phyloP scores from a whole-genome alignment of 192 early-diverging fungal genomes.

The Umbelopsis vinacea region DNA sequence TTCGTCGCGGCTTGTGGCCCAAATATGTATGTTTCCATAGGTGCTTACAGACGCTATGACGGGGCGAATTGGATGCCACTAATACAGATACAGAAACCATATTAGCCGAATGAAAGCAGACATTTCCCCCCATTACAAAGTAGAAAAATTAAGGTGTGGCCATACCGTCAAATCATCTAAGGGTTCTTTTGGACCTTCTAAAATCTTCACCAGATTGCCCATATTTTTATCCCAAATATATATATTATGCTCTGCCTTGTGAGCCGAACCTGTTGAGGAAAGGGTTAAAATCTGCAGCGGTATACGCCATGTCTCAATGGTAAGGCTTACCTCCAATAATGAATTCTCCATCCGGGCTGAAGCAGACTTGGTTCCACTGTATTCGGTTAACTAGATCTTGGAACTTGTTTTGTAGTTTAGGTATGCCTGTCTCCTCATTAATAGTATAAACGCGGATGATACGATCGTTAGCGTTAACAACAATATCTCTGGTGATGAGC shows the following conservation, averaged over 20 bases:
- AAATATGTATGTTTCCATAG: slow-evolving; percentile 86
- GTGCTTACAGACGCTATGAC: slow-evolving; percentile 83
- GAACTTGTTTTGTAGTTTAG: slow-evolving; percentile 71
- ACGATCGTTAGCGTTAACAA: slow-evolving; percentile 82
- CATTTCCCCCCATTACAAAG: no score
- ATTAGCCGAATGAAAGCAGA: not conserved
- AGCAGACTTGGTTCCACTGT: slow-evolving; percentile 88
- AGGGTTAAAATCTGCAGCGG: not conserved
- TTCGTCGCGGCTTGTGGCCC: slow-evolving; percentile 79
- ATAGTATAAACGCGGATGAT: slow-evolving; percentile 73
- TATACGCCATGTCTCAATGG: not conserved
- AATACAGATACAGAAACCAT: not conserved
- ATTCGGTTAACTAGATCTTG: slow-evolving; percentile 89
- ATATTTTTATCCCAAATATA: slow-evolving; percentile 91
- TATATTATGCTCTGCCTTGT: slow-evolving; percentile 91
- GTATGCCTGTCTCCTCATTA: slow-evolving; percentile 45
- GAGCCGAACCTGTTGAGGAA: slow-evolving; percentile 63
- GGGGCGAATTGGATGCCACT: slow-evolving; percentile 89
- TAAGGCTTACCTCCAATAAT: slow-evolving; percentile 73
- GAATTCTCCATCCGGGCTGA: slow-evolving; percentile 89
- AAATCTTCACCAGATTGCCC: slow-evolving; percentile 84
- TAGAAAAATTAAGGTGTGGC: no score
- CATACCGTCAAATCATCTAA: slow-evolving; percentile 78
- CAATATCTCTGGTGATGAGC: slow-evolving; percentile 64
- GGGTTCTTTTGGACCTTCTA: slow-evolving; percentile 87